Percentiles rank a stretch among this genome's conserved stretches.
Conservation (phyloP, 2,329 filamentous ascomycete genomes). For the Hymenoscyphus repandus region DNA sequence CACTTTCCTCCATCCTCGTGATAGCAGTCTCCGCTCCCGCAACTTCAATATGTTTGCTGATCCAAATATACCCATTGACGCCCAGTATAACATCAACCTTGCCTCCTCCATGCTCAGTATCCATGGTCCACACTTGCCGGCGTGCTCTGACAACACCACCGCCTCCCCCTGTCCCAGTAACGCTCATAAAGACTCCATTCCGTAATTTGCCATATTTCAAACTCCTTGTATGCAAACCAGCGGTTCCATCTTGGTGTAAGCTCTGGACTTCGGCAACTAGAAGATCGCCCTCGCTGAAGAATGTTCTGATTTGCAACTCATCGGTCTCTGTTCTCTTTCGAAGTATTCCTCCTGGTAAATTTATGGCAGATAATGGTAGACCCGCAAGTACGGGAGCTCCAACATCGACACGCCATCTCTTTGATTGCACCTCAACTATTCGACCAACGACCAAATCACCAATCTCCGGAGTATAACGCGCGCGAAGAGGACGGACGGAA, state of each 20-base stretch:
- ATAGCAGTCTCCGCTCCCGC: conserved; percentile 50
- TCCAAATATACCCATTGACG: conserved; percentile 97
- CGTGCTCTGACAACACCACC: conserved; percentile 79
- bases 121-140: conserved; percentile 82
- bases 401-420: conserved; percentile 93
- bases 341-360: conserved; percentile 88
- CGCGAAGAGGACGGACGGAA: conserved; percentile 82
- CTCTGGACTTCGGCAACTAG: conserved; percentile 93
- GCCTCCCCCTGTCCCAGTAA: conserved; percentile 72
- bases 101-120: conserved; percentile 48
- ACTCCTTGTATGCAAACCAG: conserved; percentile 81
- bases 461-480: conserved; percentile 92
- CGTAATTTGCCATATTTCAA: conserved; percentile 93
- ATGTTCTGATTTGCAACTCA: conserved; percentile 94
- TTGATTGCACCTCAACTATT: conserved; percentile 89
- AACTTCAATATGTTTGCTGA: conserved; percentile 73
- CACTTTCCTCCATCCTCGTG: conserved; percentile 81
- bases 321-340: conserved; percentile 90
- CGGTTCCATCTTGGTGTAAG: conserved; percentile 78
- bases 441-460: conserved; percentile 92
- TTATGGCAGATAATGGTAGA: conserved; percentile 84
- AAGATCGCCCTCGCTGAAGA: conserved; percentile 92
- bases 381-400: conserved; percentile 80
- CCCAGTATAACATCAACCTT: conserved; percentile 83
- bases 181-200: conserved; percentile 84